A percentile compares a stretch with the other conserved stretches of the same genome.
phyloP scores from a whole-genome alignment of 139 green algal species.

The Microglena sp. region DNA sequence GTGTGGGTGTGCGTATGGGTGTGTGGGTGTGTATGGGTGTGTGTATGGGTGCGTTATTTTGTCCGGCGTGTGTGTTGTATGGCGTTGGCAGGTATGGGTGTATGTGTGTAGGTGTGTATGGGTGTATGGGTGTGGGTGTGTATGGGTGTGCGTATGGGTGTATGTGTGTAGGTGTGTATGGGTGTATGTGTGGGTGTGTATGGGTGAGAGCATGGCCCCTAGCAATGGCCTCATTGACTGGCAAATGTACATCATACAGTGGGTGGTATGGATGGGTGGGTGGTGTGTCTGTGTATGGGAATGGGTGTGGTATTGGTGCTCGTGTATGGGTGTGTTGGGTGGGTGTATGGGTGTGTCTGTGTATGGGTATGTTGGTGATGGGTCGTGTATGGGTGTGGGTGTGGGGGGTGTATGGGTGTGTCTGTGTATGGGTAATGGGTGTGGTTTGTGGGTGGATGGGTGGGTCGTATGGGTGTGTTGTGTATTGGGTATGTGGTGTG shows the following conservation, averaged over 20 bases:
- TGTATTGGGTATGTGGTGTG: too few species aligned
- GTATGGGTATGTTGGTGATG: background rate
- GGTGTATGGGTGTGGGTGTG: background rate
- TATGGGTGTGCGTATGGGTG: background rate
- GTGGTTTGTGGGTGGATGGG: too few species aligned
- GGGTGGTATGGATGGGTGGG: background rate
- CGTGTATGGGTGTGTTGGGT: background rate
- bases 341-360: background rate
- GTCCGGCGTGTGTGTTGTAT: background rate
- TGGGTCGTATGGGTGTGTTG: too few species aligned
- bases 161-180: background rate
- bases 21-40: too few species aligned
- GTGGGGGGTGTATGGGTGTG: too few species aligned
- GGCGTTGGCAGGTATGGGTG: background rate
- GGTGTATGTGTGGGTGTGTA: background rate
- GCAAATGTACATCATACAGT: background rate
- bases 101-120: background rate
- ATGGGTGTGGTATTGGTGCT: background rate
- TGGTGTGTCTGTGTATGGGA: background rate
- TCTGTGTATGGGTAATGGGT: too few species aligned
- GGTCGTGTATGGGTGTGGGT: background rate
- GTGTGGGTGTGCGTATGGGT: background rate
- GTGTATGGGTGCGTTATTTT: background rate
- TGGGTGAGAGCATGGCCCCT: background rate
- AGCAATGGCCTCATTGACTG: background rate